Base-by-base conservation (phyloP, 805 yeast species). In the Ogataea saltuana region DNA sequence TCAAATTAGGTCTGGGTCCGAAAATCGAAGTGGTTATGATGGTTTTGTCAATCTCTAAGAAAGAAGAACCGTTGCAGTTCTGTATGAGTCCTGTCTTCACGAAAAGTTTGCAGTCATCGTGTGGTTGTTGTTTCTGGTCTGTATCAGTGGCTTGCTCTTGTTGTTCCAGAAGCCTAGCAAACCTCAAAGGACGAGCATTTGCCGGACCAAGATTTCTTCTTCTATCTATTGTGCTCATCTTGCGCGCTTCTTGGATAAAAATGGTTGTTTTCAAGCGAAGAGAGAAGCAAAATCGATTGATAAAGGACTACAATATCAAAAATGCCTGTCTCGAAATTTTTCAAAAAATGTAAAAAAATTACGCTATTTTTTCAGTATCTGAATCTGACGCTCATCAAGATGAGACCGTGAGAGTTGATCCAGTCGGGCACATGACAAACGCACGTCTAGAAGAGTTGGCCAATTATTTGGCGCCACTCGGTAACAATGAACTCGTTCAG, bases 161-260 rank as follows among this genome's bases (percentile, higher is more conserved):
- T 44, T 58, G 2, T 48, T 54, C 5, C 50, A 54, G 33, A 6
- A 17, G 10, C 2, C 29, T n/a, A 11, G 55, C 68, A 49, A 77
- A 74, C 0, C 59, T 62, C 11, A 84, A 59, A 2, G 80, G 78
- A 39, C 69, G 72, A 1, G 86, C 86, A 51, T 78, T 81, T 0
- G 75, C 59, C 0, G 97, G 97, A 0, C 96, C 97, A 23, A 85
- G 58, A n/a, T 89, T 71, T 61, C 97, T 75, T 72, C 96, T 79
- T 71, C 96, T 78, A 60, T 91, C 97, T 32, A 66, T 63, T 20
- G 70, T 52, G 41, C 62, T 67, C 74, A 70, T 71, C 4, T 34
- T 20, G 41, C n/a, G 15, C n/a, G 26, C 6, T 22, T 10, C 9
- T 7, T 7, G 7, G 7, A 10, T 22, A 10, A 10, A 10, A 22